phyloP scores from a whole-genome alignment of 2,329 filamentous ascomycete genomes.

The Ophidiomyces ophidiicola region DNA sequence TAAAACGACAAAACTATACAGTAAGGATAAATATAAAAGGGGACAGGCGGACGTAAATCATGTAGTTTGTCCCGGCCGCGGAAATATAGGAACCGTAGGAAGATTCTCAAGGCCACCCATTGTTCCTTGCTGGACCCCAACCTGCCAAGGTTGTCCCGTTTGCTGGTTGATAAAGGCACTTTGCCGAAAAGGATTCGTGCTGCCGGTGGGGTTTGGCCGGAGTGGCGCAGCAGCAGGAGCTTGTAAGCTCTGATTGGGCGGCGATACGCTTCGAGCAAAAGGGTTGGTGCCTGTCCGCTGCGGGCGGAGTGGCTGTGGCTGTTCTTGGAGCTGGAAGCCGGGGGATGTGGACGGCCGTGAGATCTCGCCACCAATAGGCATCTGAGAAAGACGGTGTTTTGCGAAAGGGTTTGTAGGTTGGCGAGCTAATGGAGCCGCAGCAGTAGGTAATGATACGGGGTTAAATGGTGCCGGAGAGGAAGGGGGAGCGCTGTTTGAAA shows the following conservation, averaged over 20 bases:
- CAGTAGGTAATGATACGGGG: conserved; percentile 32
- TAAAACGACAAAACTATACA: no score
- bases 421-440: conserved; percentile 39
- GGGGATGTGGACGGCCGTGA: conserved; percentile 7
- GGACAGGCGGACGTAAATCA: background rate
- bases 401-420: conserved; percentile 84
- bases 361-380: conserved; percentile 8
- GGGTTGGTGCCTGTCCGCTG: conserved; percentile 61
- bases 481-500: conserved; percentile 37
- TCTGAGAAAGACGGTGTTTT: conserved; percentile 38
- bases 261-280: conserved; percentile 47
- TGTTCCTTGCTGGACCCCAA: conserved; percentile 57
- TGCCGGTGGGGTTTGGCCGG: conserved; percentile 67
- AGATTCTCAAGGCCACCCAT: conserved; percentile 65
- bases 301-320: conserved; percentile 37
- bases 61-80: conserved; percentile 51
- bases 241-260: conserved; percentile 27
- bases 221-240: conserved; percentile 38
- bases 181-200: conserved; percentile 90
- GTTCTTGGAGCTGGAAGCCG: conserved; percentile 21
- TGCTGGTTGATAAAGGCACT: conserved; percentile 79
- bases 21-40: background rate
- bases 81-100: conserved; percentile 72
- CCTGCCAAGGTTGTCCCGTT: conserved; percentile 82
- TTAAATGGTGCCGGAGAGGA: conserved; percentile 25